Evolutionary conservation across 768 basidiomycete species (phyloP), one percentile per base, ranked within the genome.

Genomic region (Termitomyces sp.): DNA sequence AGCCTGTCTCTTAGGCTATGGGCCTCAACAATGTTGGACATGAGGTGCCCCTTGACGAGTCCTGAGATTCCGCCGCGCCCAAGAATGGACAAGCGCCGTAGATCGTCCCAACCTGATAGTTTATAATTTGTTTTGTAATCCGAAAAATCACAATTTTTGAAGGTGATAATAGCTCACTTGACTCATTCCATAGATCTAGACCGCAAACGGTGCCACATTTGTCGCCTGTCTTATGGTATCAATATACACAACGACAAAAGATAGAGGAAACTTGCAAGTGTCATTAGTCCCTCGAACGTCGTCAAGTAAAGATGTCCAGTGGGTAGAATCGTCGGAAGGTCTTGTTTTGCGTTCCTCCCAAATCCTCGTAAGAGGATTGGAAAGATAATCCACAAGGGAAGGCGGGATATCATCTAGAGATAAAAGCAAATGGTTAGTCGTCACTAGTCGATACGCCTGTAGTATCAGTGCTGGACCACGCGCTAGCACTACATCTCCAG

Each of bases 281-380:
- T 65, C 64, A 16, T 62, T 44, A 16, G 53, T 56, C 36, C 56
- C 60, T 7, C 27, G 51, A 30, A 58, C 36, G 2, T 50, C 58
- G 7, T 62, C 58, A 12, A 68, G 53, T 36, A 68, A 60, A 16
- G 67, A 63, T 30, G 37, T 59, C 64, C 64, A 68, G 45, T 65
- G 62, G 1, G 61, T 53, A 18, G 36, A 27, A 39, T 65, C 53
- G 18, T 32, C 42, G 22, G 61, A 42, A 12, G 65, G 62, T 54
- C 65, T 66, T 24, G 53, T 46, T 43, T 64, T 65, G 27, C 67
- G 62, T 52, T 59, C 58, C 45, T 65, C 57, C 62, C 58, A 65
- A 5, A 68, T 57, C n/a, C 44, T 54, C 4, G 18, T 30, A 2
- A 68, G 44, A 14, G 67, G 67, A 10, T 55, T n/a, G 16, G 58